Conservation (phyloP, 1,284 basidiomycete species). For the Apiotrichum montevideense region DNA sequence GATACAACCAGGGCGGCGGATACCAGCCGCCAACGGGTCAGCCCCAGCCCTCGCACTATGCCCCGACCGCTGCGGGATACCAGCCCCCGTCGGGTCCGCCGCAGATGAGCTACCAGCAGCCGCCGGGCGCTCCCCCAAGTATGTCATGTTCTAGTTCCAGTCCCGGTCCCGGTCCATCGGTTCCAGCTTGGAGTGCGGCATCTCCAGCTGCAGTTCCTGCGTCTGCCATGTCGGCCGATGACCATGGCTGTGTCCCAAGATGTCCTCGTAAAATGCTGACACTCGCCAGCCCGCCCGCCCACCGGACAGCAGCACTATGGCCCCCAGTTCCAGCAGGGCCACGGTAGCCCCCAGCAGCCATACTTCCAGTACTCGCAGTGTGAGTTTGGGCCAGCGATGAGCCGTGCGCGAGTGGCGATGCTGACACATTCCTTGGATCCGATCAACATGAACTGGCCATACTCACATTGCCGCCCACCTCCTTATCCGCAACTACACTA, state of each 20-base stretch:
- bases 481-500: neutral
- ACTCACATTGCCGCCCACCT: neutral
- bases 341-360: slow-evolving; percentile 53
- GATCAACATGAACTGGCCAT: neutral
- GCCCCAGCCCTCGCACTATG: slow-evolving; percentile 9
- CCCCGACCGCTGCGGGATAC: slow-evolving; percentile 10
- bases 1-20: neutral
- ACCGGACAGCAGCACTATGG: slow-evolving; percentile 61
- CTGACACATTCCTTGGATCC: neutral
- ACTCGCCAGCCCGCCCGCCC: slow-evolving; percentile 44
- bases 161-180: neutral
- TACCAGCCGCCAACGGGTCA: slow-evolving; percentile 12
- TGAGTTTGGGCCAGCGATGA: slow-evolving; percentile 10
- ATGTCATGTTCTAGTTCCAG: neutral
- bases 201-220: neutral
- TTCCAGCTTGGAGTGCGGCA: neutral
- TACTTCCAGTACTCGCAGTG: slow-evolving; percentile 81
- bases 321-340: slow-evolving; percentile 53
- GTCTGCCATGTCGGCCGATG: neutral
- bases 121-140: slow-evolving; percentile 4
- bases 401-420: neutral
- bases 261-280: neutral
- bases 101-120: neutral
- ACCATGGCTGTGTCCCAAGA: neutral
- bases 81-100: slow-evolving; percentile 2